Evolutionary conservation across 352 stramenopile genomes (phyloP).

Genomic region (Hyaloperonospora arabidopsidis): DNA sequence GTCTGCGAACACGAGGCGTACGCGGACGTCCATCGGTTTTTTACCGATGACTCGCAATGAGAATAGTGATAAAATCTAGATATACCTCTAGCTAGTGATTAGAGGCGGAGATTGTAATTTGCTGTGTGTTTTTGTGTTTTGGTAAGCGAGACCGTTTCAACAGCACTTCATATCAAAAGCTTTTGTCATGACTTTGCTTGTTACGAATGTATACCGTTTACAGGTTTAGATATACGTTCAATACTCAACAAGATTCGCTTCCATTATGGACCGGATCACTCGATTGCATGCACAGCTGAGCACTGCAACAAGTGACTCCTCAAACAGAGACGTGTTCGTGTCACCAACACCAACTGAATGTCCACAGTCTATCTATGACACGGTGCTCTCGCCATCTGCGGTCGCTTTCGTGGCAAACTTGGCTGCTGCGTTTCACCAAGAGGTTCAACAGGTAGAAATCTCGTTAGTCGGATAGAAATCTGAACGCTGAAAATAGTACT

Average conservation of each 20-base stretch:
- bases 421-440: conserved; percentile 58
- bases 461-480: no score
- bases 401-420: conserved; percentile 85
- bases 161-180: no score
- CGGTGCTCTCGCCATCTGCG: conserved; percentile 79
- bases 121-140: no score
- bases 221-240: neutral
- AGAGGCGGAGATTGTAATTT: no score
- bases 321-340: conserved; percentile 21
- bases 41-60: neutral
- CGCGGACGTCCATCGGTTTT: conserved; percentile 8
- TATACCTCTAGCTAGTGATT: no score
- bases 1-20: conserved; percentile 50
- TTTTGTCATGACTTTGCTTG: no score
- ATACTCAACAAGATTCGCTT: neutral
- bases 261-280: conserved; percentile 35
- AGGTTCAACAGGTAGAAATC: conserved; percentile 34
- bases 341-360: conserved; percentile 18
- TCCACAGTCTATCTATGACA: conserved; percentile 32
- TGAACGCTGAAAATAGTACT: no score
- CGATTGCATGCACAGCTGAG: conserved; percentile 32
- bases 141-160: no score
- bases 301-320: neutral
- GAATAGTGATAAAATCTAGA: no score
- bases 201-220: no score